Evolutionary conservation across 768 basidiomycete species (phyloP).

Genomic region (Ramaria sp.): DNA sequence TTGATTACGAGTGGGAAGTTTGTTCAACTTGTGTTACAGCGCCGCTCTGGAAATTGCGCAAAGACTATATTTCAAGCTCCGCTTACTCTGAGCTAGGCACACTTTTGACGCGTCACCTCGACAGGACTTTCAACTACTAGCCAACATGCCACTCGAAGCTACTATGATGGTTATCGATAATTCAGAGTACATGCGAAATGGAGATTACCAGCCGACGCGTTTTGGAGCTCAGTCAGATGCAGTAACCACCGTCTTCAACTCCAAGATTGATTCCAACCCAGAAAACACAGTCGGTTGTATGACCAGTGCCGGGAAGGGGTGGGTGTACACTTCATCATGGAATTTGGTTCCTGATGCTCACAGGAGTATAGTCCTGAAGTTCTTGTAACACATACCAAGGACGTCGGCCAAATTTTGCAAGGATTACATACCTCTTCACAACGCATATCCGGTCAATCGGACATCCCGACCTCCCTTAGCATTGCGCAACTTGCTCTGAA

Average conservation of each 20-base stretch:
- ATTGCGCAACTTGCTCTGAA: conserved; percentile 95
- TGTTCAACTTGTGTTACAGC: too few relatives aligned
- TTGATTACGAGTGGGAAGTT: too few relatives aligned
- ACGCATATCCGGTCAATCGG: conserved; percentile 71
- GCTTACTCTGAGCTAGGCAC: too few relatives aligned
- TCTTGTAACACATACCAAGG: conserved; percentile 90
- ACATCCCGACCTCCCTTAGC: conserved; percentile 84
- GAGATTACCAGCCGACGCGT: conserved; percentile 79
- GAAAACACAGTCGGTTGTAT: conserved; percentile 97
- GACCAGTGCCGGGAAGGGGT: conserved; percentile 98
- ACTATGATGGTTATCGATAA: conserved; percentile 98
- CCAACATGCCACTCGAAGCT: conserved; percentile 85
- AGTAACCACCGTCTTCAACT: conserved; percentile 78
- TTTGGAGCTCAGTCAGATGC: conserved; percentile 90
- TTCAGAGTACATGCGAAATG: conserved; percentile 94
- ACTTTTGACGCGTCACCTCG: background rate
- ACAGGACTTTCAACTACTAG: background rate
- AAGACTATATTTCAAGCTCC: too few relatives aligned
- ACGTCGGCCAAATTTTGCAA: conserved; percentile 82
- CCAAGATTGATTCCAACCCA: conserved; percentile 92
- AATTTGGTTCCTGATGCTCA: background rate
- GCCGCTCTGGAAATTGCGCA: too few relatives aligned
- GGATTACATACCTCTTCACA: conserved; percentile 62
- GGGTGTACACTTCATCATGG: conserved; percentile 17
- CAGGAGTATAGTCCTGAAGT: conserved; percentile 70